phyloP scores from a whole-genome alignment of 163 green algal genomes.

The Scenedesmus sp. region DNA sequence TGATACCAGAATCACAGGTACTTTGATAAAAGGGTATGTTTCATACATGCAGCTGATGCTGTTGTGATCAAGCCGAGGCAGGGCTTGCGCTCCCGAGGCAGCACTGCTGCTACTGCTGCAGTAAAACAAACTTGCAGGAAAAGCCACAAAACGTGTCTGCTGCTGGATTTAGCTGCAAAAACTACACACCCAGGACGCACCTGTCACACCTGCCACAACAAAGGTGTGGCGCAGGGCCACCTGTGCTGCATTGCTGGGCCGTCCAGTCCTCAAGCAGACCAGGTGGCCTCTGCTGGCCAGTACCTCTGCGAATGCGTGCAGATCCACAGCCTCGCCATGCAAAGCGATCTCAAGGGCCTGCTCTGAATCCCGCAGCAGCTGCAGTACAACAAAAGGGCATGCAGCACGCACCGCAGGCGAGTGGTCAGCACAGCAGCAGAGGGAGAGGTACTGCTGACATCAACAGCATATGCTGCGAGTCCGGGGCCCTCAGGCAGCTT shows the following conservation, averaged over 20 bases:
- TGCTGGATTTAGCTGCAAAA: not conserved
- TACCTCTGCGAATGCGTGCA: conserved; percentile 32
- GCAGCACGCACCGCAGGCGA: not conserved
- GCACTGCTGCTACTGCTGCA: not conserved
- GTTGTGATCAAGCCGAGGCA: not conserved
- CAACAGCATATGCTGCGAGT: not conserved
- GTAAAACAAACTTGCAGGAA: not conserved
- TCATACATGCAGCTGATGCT: not conserved
- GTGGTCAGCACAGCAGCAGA: not conserved
- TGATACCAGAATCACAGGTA: not conserved
- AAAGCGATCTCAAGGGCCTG: not conserved
- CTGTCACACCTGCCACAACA: conserved; percentile 20
- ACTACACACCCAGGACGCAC: not conserved
- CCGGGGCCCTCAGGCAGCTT: not conserved
- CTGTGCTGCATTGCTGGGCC: not conserved
- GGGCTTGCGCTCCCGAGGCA: not conserved
- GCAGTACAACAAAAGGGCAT: not conserved
- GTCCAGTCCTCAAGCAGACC: conserved; percentile 31
- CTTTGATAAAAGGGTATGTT: not conserved
- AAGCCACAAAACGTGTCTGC: not conserved
- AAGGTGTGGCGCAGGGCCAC: conserved; percentile 38
- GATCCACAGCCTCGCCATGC: not conserved
- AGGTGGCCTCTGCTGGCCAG: not conserved
- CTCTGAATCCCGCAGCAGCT: conserved; percentile 24
- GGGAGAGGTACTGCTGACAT: not conserved